Conservation (phyloP, 2,329 filamentous ascomycete genomes). For the Fusarium pseudonygamai region DNA sequence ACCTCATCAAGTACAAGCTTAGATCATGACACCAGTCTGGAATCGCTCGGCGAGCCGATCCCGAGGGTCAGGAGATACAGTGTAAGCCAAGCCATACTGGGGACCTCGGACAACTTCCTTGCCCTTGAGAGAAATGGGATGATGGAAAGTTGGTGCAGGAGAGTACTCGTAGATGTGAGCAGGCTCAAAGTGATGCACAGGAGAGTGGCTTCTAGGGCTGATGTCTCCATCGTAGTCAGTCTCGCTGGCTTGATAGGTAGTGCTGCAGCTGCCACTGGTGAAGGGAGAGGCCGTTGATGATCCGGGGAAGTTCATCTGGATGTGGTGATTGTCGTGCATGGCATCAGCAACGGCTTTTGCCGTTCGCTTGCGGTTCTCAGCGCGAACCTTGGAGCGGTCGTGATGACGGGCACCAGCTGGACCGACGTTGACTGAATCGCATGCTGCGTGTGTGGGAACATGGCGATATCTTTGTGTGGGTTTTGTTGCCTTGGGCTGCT, state of each 20-base stretch:
- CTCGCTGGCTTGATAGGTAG: constrained; percentile 57
- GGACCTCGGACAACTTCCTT: constrained; percentile 52
- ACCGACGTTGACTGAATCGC: constrained; percentile 65
- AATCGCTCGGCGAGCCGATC: constrained; percentile 42
- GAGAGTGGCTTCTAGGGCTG: constrained; percentile 33
- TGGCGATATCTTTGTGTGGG: constrained; percentile 62
- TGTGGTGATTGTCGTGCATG: constrained; percentile 47
- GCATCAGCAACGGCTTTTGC: constrained; percentile 54
- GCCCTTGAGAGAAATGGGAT: constrained; percentile 50
- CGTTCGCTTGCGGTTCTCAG: constrained; percentile 60
- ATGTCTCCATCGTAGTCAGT: constrained; percentile 37
- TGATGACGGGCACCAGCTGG: constrained; percentile 60
- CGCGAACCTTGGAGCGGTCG: constrained; percentile 59
- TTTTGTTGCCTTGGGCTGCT: constrained; percentile 56
- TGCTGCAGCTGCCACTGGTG: constrained; percentile 57
- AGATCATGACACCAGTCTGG: constrained; percentile 30
- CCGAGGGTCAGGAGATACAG: constrained; percentile 50
- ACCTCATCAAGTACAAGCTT: constrained; percentile 4
- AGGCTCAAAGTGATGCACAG: constrained; percentile 8
- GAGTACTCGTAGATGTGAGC: constrained; percentile 17
- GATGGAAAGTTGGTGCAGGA: constrained; percentile 30
- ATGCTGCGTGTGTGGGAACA: constrained; percentile 68
- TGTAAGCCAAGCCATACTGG: constrained; percentile 48
- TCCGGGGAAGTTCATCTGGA: constrained; percentile 51
- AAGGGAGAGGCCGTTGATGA: constrained; percentile 54